Evolutionary conservation across 1,284 basidiomycete genomes (phyloP), one percentile per base, ranked within the genome.

Genomic region (Melampsora americana): DNA sequence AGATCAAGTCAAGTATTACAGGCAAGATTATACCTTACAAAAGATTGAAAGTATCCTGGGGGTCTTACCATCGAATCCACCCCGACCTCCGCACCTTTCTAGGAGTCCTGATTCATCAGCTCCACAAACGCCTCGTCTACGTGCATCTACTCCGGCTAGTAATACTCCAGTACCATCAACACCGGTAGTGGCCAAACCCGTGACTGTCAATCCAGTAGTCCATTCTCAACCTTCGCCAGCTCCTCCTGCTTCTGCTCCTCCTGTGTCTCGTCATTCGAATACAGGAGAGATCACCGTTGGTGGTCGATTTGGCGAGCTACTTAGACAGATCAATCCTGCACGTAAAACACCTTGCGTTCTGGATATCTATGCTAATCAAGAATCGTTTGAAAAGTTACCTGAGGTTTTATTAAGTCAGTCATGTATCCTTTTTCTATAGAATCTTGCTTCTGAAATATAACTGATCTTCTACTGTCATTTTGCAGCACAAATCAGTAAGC

Each of bases 1-100:
- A 39, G 70, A 72, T 39, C 70, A 72, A 42, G 53, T 64, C 20
- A 72, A 72, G 60, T 65, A 60, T 62, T 44, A 72, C 30, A 60
- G 64, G 28, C 23, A 42, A 44, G 60, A 65, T 62, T 26, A 60
- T n/a, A 60, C 59, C 14, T 56, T 70, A 32, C 18, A 28, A 44
- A 23, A 70, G 20, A 62, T 70, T n/a, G 39, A 70, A 46, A 60
- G 44, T 28, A 62, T 62, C 23, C 16, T 70, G 32, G 69, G 69
- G 26, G 23, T 30, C 35, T 48, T 70, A 59, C 69, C 69, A 28
- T 44, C 69, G n/a, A 44, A 70, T 48, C 56, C 56, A 20, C 69
- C 69, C n/a, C 30, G 69, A 26, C 69, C 50, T 60, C 53, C 69
- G 5, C 50, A 53, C 16, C 16, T 4, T 3, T 53, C 50, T 20